phyloP scores from a whole-genome alignment of 2,329 filamentous ascomycete genomes.

The Fusarium gaditjirri region DNA sequence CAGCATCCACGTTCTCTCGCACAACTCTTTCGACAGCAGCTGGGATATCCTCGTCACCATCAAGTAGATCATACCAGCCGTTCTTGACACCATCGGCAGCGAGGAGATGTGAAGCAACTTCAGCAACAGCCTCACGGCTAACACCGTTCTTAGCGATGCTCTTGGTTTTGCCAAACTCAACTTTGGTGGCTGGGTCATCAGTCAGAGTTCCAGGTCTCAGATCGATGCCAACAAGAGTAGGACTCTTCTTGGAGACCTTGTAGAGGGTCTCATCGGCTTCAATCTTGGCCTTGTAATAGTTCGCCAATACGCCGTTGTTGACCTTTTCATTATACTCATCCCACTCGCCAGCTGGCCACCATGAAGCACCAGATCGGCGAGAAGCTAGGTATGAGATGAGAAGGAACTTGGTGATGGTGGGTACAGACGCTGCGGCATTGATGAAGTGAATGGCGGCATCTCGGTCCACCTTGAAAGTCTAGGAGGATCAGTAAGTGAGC shows the following conservation, averaged over 20 bases:
- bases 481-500: conserved; percentile 24
- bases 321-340: conserved; percentile 55
- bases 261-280: conserved; percentile 68
- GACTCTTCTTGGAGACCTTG: conserved; percentile 55
- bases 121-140: conserved; percentile 69
- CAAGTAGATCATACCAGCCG: conserved; percentile 65
- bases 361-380: conserved; percentile 61
- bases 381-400: conserved; percentile 71
- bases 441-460: conserved; percentile 73
- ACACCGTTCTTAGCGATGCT: conserved; percentile 49
- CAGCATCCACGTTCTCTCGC: conserved; percentile 60
- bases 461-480: conserved; percentile 69
- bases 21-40: conserved; percentile 61
- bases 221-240: conserved; percentile 60
- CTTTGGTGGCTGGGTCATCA: conserved; percentile 59
- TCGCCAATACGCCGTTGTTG: conserved; percentile 55
- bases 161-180: conserved; percentile 60
- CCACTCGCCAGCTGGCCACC: conserved; percentile 66
- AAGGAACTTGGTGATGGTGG: conserved; percentile 69
- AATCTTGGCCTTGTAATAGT: conserved; percentile 70
- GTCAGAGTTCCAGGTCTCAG: conserved; percentile 64
- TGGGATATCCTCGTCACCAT: conserved; percentile 61
- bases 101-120: conserved; percentile 65
- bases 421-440: conserved; percentile 65
- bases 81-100: conserved; percentile 59